Percentiles rank a stretch among this genome's conserved stretches.
Conservation (phyloP, 106 monocot species). For the Dactylorhiza incarnata region DNA sequence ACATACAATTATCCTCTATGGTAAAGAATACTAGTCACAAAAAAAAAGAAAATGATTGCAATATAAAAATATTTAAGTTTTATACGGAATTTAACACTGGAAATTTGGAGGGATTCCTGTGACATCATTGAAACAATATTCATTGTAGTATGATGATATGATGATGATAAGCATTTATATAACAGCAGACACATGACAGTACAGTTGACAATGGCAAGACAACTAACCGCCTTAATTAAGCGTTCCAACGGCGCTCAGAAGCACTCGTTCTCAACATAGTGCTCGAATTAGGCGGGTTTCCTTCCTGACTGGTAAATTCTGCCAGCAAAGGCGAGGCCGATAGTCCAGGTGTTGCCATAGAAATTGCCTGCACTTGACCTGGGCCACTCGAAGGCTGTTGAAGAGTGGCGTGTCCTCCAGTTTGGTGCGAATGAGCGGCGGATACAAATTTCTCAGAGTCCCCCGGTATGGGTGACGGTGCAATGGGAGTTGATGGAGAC, state of each 20-base stretch:
- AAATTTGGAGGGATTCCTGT: not conserved
- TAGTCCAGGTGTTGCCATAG: constrained; percentile 78
- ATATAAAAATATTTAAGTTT: not conserved
- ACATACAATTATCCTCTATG: not conserved
- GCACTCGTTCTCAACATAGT: constrained; percentile 28
- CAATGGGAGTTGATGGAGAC: constrained; percentile 78
- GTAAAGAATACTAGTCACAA: too few species aligned
- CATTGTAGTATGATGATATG: not conserved
- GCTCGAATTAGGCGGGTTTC: constrained; percentile 29
- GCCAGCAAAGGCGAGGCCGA: constrained; percentile 90
- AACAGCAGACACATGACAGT: not conserved
- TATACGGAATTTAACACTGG: not conserved
- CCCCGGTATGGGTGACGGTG: constrained; percentile 63
- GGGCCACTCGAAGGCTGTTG: constrained; percentile 25
- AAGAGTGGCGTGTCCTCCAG: constrained; percentile 23
- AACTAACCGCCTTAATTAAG: constrained; percentile 72
- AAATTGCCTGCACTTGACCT: constrained; percentile 38
- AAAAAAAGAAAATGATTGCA: too few species aligned
- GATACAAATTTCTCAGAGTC: constrained; percentile 64
- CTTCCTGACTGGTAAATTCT: constrained; percentile 53
- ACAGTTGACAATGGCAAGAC: not conserved
- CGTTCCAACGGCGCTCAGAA: constrained; percentile 66
- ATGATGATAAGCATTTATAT: not conserved
- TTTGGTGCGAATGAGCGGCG: constrained; percentile 30
- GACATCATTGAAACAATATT: not conserved